Percentiles rank a stretch among this genome's conserved stretches.
Evolutionary conservation across 202 grass and related monocot species (phyloP).

Genomic region (Schoenoplectus tabernaemontani): DNA sequence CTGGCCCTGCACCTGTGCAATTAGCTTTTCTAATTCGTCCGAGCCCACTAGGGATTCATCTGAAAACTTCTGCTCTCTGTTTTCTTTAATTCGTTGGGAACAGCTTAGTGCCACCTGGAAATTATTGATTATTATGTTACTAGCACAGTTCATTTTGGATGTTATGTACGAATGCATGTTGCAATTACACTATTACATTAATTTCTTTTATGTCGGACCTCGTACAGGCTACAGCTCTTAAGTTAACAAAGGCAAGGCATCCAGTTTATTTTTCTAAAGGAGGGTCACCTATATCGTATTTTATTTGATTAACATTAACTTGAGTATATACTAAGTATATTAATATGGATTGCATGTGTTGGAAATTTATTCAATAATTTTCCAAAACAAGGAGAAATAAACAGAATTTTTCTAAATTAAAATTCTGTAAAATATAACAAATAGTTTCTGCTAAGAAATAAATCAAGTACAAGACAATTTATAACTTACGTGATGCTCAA

Average conservation of each 20-base stretch:
- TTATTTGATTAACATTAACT: background rate
- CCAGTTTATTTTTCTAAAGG: background rate
- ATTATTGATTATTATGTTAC: background rate
- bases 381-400: too few relatives aligned
- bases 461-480: background rate
- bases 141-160: background rate
- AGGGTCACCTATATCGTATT: background rate
- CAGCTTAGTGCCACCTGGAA: background rate
- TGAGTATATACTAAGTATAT: background rate
- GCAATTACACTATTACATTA: background rate
- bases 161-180: background rate
- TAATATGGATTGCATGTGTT: background rate
- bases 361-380: too few relatives aligned
- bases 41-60: background rate
- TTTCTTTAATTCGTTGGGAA: background rate
- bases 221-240: background rate
- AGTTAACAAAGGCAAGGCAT: background rate
- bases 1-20: background rate
- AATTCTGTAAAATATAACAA: background rate
- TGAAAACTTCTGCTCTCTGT: background rate
- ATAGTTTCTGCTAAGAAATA: background rate
- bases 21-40: background rate
- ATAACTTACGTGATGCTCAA: too few relatives aligned
- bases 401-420: background rate
- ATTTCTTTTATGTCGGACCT: background rate